A percentile compares a stretch with the other conserved stretches of the same genome.
phyloP scores from a whole-genome alignment of 225 moss, liverwort and hornwort species.

The Ulota crispa region DNA sequence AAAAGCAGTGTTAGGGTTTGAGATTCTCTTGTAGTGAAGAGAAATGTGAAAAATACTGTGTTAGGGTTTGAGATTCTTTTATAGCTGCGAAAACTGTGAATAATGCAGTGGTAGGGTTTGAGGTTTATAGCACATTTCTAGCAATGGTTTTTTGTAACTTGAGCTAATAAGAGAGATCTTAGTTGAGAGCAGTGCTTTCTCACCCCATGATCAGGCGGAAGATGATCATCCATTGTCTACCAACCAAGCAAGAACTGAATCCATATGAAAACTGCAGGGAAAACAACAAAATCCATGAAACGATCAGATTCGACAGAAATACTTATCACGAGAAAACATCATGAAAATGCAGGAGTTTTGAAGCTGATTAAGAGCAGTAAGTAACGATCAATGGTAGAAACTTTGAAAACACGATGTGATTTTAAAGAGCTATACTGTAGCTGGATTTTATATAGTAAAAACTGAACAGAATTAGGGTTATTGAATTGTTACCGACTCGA shows the following conservation, averaged over 20 bases:
- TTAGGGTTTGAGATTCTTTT: no score
- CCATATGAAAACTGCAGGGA: constrained; percentile 66
- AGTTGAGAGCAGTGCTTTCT: not conserved
- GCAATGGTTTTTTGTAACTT: no score
- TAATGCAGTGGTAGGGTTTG: no score
- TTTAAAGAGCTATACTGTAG: not conserved
- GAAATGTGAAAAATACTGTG: no score
- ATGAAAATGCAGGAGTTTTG: not conserved
- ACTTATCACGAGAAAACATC: no score
- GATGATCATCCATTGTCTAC: constrained; percentile 52
- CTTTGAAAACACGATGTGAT: not conserved
- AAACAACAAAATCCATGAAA: not conserved
- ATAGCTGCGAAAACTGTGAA: no score
- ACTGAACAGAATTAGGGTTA: not conserved
- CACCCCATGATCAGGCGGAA: constrained; percentile 69
- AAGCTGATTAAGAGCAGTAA: not conserved
- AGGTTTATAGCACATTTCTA: no score
- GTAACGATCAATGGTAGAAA: not conserved
- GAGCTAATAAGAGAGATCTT: no score
- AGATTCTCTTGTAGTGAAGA: no score
- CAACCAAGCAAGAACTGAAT: constrained; percentile 66
- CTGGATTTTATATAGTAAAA: not conserved
- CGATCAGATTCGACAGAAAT: not conserved
- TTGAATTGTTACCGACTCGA: not conserved
- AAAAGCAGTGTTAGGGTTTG: no score